Base-by-base conservation (phyloP, 495 filamentous ascomycete species). In the Daldinia caldariorum region DNA sequence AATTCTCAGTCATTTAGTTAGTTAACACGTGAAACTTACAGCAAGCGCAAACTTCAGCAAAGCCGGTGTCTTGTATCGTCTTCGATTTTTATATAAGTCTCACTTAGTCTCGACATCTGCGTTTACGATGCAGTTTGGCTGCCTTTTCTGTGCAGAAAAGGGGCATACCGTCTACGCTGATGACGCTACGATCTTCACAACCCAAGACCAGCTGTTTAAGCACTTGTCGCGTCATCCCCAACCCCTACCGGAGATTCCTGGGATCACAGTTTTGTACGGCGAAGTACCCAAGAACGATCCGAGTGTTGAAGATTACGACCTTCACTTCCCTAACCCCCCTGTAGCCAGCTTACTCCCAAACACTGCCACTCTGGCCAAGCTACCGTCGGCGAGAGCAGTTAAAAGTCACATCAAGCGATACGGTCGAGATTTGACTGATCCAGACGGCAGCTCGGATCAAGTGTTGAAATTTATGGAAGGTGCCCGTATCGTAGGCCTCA, bases 391-490 rank as follows among this genome's bases (percentile, higher is more conserved):
- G 0, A 58, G 68, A 14, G 81, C 79, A 1, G 58, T 69, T 0
- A 74, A 67, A 39, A 77, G 76, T 13, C 79, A 83, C 63, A 56
- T 77, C 39, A 74, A 77, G 14, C 74, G 77, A 32, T 70, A 67
- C 16, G 76, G 72, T 0, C 64, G 71, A 0, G 77, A 76, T 16
- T 55, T 76, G 7, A 66, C 65, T 8, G 73, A 81, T 16, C 83
- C 83, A 1, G 73, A 80, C 13, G 77, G 74, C 6, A 75, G 75
- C 39, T 59, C 73, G 8, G 77, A 77, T 0, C 77, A 78, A 34
- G 72, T 81, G 68, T 71, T 83, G 18, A 76, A 80, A 61, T 85
- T 85, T 51, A 69, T 79, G 13, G 72, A 73, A 13, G 83, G 83
- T n/a, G 82, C 79, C 0, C 73, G 73, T 13, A 80, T 85, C 10